A percentile compares a stretch with the other conserved stretches of the same genome.
phyloP scores from a whole-genome alignment of 768 basidiomycete species.

The Peribolospora baueri region DNA sequence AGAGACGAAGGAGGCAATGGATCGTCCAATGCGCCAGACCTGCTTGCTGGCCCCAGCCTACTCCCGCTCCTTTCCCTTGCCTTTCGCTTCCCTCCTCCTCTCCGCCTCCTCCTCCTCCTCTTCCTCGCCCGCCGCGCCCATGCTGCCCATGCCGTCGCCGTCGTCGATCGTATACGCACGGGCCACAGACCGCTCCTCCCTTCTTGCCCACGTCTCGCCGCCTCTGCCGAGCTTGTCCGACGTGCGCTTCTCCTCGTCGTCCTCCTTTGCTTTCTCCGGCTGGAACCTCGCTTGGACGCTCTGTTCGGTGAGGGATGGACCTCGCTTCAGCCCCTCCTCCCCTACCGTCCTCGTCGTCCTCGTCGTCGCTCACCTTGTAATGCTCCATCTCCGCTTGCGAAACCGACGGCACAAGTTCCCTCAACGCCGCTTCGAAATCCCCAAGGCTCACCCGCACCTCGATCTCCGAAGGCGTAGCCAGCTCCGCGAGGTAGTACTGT shows the following conservation, averaged over 20 bases:
- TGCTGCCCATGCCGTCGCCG: neutral
- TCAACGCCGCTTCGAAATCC: conserved; percentile 56
- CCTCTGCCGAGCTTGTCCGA: neutral
- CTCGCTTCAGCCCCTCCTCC: too few species aligned
- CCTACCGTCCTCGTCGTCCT: conserved; percentile 28
- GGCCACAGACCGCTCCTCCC: neutral
- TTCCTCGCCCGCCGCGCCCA: neutral
- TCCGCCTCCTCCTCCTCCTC: neutral
- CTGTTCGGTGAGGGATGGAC: too few species aligned
- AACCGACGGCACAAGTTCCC: conserved; percentile 45
- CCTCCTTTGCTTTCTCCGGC: neutral
- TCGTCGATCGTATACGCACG: neutral
- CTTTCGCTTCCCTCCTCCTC: neutral
- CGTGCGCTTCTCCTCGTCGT: neutral
- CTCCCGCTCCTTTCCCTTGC: neutral
- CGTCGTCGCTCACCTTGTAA: conserved; percentile 45
- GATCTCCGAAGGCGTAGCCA: conserved; percentile 44
- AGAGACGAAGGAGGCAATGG: too few species aligned
- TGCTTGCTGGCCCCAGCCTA: neutral
- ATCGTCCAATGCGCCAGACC: too few species aligned
- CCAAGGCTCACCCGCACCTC: conserved; percentile 44
- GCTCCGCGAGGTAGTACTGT: conserved; percentile 69
- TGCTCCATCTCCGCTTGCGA: conserved; percentile 64
- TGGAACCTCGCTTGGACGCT: too few species aligned
- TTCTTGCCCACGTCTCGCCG: too few species aligned